Percentiles rank a stretch among this genome's conserved stretches.
phyloP scores from a whole-genome alignment of 2,329 filamentous ascomycete species.

The Seiridium cupressi region DNA sequence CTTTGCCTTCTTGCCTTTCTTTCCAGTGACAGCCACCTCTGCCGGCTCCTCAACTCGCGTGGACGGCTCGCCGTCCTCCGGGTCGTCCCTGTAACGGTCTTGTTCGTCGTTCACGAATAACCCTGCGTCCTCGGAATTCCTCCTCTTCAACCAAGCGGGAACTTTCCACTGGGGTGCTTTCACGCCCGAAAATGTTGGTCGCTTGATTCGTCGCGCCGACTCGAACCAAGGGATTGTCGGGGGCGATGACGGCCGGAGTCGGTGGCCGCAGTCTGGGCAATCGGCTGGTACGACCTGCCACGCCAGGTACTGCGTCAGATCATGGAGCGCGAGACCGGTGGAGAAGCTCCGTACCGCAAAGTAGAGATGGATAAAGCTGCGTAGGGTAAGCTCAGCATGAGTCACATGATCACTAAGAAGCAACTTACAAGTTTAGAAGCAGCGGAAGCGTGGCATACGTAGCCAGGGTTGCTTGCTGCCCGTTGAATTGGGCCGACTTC shows the following conservation, averaged over 20 bases:
- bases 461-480: conserved; percentile 37
- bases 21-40: conserved; percentile 17
- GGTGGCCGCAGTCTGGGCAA: conserved; percentile 38
- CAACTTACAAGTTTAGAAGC: conserved; percentile 36
- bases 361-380: conserved; percentile 35
- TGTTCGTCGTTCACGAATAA: conserved; percentile 12
- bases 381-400: neutral
- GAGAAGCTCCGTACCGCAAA: conserved; percentile 35
- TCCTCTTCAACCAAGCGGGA: neutral
- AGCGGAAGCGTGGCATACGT: conserved; percentile 41
- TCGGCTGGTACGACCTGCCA: conserved; percentile 36
- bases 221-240: conserved; percentile 20
- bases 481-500: conserved; percentile 17
- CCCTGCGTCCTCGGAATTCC: neutral
- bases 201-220: conserved; percentile 9
- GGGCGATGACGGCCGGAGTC: conserved; percentile 30
- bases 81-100: conserved; percentile 12
- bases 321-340: conserved; percentile 37
- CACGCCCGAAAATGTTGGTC: conserved; percentile 28
- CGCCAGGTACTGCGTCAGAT: conserved; percentile 35
- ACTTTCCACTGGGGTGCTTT: conserved; percentile 6
- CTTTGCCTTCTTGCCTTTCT: conserved; percentile 13
- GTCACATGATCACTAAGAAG: neutral
- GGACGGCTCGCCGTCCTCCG: conserved; percentile 11
- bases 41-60: conserved; percentile 12